Base-by-base conservation (phyloP, 2,329 filamentous ascomycete genomes). In the Hypoxylon sp. region DNA sequence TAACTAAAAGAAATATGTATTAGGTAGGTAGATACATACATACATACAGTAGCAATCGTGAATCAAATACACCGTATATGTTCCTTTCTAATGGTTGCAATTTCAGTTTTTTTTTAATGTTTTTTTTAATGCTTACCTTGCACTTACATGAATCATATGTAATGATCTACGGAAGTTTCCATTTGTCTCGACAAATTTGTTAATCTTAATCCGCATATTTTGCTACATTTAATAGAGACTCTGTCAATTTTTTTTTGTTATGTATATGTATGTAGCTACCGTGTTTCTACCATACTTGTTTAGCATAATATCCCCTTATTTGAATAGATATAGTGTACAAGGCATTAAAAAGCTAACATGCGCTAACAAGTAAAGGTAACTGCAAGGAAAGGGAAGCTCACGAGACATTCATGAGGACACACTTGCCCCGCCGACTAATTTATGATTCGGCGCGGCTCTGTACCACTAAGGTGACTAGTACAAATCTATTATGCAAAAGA, bases 381-480 rank as follows among this genome's bases (percentile, higher is more conserved):
- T 44, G 39, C 39, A 44, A 44, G 17, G 39, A 44, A 42, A 19
- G 39, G 51, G 37, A 44, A 70, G 60, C 63, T 67, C 67, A 70
- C 63, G 63, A 70, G 67, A 70, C 67, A 47, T 54, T 51, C 31
- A 53, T 66, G 17, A 48, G 59, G 26, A 54, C 48, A 53, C 47
- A 51, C 47, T 39, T 52, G 57, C 69, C 69, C 69, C 66, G 62
- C 69, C 35, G 17, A 54, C 69, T 66, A 63, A 31, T 19, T 59
- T 51, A 22, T 71, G 69, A 71, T 71, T 71, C 59, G 68, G 59
- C 61, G 51, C 54, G 58, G 61, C 68, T 71, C 61, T 63, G 50
- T 59, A 63, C 26, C 53, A 57, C 42, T 63, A 66, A 35, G 42
- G n/a, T 11, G 22, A 52, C 52, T 48, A 62, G 62, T 53, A 69